Evolutionary conservation across 2,329 filamentous ascomycete species (phyloP), one percentile per base, ranked within the genome.

Genomic region (Diaporthe vaccinii): DNA sequence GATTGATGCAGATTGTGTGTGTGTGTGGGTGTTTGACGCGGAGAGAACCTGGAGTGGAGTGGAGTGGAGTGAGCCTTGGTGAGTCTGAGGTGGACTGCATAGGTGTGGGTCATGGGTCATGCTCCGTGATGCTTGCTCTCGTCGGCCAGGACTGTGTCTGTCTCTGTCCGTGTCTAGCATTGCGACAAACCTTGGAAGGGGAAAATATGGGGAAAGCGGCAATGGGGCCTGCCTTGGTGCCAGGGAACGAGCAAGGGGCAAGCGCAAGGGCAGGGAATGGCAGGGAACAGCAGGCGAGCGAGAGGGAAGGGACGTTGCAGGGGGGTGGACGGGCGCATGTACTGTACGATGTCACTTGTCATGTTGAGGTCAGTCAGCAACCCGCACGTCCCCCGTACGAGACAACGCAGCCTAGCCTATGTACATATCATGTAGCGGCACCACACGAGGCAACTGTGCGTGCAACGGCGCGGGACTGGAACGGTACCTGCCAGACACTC

Each of bases 141-240:
- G 65, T 6, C 36, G 65, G 65, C 65, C 41, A 61, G 57, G 58
- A 22, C 25, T 57, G 55, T 61, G 62, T 70, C 51, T 70, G 57
- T 53, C 46, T 65, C 55, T 34, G 36, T 46, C 17, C 31, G 72
- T 69, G 61, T 61, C 65, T 68, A 46, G 46, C 72, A 49, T 73
- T 73, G 72, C 51, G 65, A 68, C 59, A 74, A 74, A 72, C 53
- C 75, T 69, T 75, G 73, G 75, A 75, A 73, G 73, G 75, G 73
- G 72, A 74, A 76, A 76, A 75, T 73, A 72, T 71, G 75, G 75
- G 75, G 73, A 72, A 65, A 51, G 68, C 72, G 58, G 72, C 61
- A 74, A 46, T 44, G 51, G 61, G 72, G 59, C 36, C 49, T 69
- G 49, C 39, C 51, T 49, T 68, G 61, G 51, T 67, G 58, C 58